Conservation (phyloP, 2,329 filamentous ascomycete species). For the Fusarium robinianum region DNA sequence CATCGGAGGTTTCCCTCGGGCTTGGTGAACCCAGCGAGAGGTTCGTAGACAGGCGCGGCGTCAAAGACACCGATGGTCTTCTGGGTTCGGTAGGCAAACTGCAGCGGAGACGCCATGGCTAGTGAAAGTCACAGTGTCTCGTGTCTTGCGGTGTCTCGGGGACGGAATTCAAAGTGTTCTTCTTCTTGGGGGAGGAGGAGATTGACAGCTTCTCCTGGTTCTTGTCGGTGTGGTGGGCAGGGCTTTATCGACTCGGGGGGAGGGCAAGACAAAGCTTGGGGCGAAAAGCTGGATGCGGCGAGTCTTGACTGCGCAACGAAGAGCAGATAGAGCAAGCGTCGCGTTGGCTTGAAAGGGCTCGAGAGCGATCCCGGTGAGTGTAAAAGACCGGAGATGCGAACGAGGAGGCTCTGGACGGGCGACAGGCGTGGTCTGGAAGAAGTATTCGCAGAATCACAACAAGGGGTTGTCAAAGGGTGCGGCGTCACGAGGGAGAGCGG, state of each 20-base stretch:
- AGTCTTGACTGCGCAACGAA: conserved; percentile 25
- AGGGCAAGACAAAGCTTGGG: conserved; percentile 26
- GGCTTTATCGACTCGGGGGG: conserved; percentile 27
- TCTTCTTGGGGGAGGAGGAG: conserved; percentile 28
- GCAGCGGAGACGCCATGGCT: conserved; percentile 91
- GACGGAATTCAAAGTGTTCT: conserved; percentile 34
- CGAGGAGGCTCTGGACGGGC: conserved; percentile 16
- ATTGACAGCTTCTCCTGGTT: conserved; percentile 23
- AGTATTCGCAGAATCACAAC: conserved; percentile 29
- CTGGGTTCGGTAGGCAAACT: conserved; percentile 96
- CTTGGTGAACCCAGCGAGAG: conserved; percentile 80
- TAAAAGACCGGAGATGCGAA: conserved; percentile 14
- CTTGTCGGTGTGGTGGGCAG: conserved; percentile 22
- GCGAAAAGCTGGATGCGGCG: conserved; percentile 14
- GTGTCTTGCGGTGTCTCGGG: conserved; percentile 37
- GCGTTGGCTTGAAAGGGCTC: conserved; percentile 14
- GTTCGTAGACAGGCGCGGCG: conserved; percentile 84
- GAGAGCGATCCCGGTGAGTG: conserved; percentile 8
- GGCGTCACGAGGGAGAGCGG: conserved; percentile 23
- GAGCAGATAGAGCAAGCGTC: conserved; percentile 24
- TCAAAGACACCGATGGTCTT: conserved; percentile 95
- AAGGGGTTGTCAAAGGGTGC: conserved; percentile 26
- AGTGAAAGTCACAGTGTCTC: conserved; percentile 78
- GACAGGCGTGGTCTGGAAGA: conserved; percentile 9
- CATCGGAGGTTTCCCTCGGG: conserved; percentile 94